Base-by-base conservation (phyloP, 1,284 basidiomycete genomes). In the Apiotrichum gracile region DNA sequence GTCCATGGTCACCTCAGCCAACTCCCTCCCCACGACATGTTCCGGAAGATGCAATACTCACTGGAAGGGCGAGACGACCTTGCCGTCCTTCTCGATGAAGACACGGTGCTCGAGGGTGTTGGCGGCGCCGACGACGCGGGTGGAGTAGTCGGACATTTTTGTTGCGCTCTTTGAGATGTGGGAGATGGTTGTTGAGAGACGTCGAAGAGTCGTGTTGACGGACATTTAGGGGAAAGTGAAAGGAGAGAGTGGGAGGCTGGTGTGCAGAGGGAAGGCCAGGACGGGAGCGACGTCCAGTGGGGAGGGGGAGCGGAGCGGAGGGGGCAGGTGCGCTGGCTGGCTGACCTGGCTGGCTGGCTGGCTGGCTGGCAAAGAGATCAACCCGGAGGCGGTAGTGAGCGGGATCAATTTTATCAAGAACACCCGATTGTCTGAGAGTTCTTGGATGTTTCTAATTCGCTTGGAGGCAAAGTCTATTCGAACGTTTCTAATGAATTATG, bases 51-150 rank as follows among this genome's bases (percentile, higher is more conserved):
- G n/a, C 5, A 19, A 10, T 8, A 69, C 73, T 63, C 58, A 76
- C 75, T 96, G 92, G 84, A 91, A 96, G 57, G 90, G 82, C 17
- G 92, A 96, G 59, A 94, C 78, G 75, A 91, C 85, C 61, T 82
- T 82, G 66, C 86, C 85, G 67, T 88, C 85, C 72, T 88, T 86
- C 77, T 98, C 94, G 76, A 92, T 83, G 82, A 78, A 98, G 58
- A 94, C 86, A 58, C 94, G 89, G 80, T 96, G 90, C 68, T 97
- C 94, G 93, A 57, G 60, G 26, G 56, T 62, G 52, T 55, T 62
- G 58, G 62, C 43, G 24, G 53, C 55, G 45, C 59, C 59, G 37
- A 61, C 44, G 31, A 35, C 33, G 48, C 59, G 59, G 48, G 55
- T 55, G 29, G 43, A 38, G 59, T 61, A 61, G 48, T 61, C 55